Conservation (phyloP, 371 early-diverging fungal species). For the Coemansia sp. region DNA sequence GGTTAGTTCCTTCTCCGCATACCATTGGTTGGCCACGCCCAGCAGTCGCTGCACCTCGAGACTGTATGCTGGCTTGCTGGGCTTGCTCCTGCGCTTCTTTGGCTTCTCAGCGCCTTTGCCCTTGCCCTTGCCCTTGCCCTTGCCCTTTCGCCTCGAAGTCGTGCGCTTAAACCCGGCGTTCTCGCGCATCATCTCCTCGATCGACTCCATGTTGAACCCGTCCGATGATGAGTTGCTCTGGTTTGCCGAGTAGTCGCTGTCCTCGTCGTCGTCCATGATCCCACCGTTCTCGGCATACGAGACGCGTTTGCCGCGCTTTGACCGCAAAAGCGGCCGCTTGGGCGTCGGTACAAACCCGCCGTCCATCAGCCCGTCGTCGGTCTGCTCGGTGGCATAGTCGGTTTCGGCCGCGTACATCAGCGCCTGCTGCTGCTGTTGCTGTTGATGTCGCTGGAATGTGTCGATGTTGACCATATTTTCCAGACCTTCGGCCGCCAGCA, state of each 20-base stretch:
- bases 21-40: constrained; percentile 73
- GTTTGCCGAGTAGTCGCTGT: constrained; percentile 31
- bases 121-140: not conserved
- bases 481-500: constrained; percentile 40
- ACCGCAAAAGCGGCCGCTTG: not conserved
- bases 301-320: not conserved
- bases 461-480: constrained; percentile 37
- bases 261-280: constrained; percentile 32
- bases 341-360: not conserved
- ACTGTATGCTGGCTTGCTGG: constrained; percentile 19
- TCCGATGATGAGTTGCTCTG: constrained; percentile 9
- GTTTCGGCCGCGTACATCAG: not conserved
- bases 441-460: constrained; percentile 16
- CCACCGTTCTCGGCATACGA: constrained; percentile 19
- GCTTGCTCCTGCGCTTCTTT: not conserved
- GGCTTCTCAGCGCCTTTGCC: not conserved
- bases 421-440: not conserved
- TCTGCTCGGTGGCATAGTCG: not conserved
- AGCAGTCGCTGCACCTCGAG: constrained; percentile 61
- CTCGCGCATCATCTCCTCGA: constrained; percentile 12
- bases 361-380: constrained; percentile 1
- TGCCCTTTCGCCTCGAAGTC: not conserved
- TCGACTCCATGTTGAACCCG: constrained; percentile 18
- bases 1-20: constrained; percentile 65
- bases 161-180: constrained; percentile 17